Base-by-base conservation (phyloP, 106 monocot genomes). In the Dendrobium chrysotoxum region DNA sequence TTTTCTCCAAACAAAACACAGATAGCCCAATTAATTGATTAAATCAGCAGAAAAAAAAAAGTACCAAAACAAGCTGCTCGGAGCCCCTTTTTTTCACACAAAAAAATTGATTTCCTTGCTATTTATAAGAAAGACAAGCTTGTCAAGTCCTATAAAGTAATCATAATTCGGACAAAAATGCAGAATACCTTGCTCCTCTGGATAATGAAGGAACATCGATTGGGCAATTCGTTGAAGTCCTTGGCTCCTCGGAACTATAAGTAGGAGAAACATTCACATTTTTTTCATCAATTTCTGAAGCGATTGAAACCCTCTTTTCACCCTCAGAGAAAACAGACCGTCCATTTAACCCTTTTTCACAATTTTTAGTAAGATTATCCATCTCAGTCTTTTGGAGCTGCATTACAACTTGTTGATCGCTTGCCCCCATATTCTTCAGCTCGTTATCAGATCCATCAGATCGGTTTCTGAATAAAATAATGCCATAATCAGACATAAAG, bases 161-260 rank as follows among this genome's bases (percentile, higher is more conserved):
- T 50, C 44, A 76, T 28, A 76, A 40, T 46, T 47, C 40, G 7
- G 0, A 70, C 10, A 15, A 70, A 70, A 70, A 70, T 70, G 70
- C 28, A 35, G 70, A 45, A 45, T 76, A 88, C 91, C 91, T 91
- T 75, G 80, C 83, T 65, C 41, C 80, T 87, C 81, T 90, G 40
- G 82, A 75, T 28, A 79, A 76, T 35, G 28, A 45, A 45, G 77
- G 12, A 81, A 79, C 47, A 28, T 86, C 86, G 21, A 77, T 78
- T 54, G 82, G 21, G 47, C 45, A 78, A 40, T 61, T 79, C 39
- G 54, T 53, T 54, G 68, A 86, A 75, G 31, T 20, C 75, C 42
- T 83, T 42, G 47, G 85, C 77, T 85, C 86, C 73, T 80, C 79
- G 70, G 13, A 23, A 74, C 16, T 74, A 74, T 8, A 13, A 70